Percentiles rank a stretch among this genome's conserved stretches.
Conservation (phyloP, 352 stramenopile genomes). For the Phytopythium delawarense region DNA sequence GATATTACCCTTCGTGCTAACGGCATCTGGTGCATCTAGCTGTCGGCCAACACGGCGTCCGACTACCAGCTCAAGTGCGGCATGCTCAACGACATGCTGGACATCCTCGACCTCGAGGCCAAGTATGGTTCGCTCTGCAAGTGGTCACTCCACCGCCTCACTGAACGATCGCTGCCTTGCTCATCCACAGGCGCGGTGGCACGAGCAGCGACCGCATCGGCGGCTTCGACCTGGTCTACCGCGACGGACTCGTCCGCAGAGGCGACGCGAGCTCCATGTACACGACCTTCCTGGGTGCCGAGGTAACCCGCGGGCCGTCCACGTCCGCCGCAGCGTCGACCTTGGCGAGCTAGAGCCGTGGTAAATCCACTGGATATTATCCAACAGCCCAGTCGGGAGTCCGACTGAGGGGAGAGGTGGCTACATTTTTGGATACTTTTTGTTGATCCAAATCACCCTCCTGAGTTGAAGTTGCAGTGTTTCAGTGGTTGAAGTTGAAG, state of each 20-base stretch:
- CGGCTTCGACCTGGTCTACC: constrained; percentile 80
- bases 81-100: constrained; percentile 93
- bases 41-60: constrained; percentile 89
- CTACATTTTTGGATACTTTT: neutral
- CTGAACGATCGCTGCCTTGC: neutral
- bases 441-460: neutral
- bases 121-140: constrained; percentile 22
- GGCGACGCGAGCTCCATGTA: constrained; percentile 59
- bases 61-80: constrained; percentile 93
- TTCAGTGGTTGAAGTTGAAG: constrained; percentile 5
- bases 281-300: constrained; percentile 62
- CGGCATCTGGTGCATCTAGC: constrained; percentile 18
- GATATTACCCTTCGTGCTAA: neutral
- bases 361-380: neutral
- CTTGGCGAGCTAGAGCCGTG: neutral
- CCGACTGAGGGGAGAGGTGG: neutral
- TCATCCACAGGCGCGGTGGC: constrained; percentile 15
- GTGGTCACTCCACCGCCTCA: constrained; percentile 1
- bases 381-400: neutral
- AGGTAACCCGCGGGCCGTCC: constrained; percentile 35
- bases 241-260: constrained; percentile 55
- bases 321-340: too few relatives aligned
- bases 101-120: constrained; percentile 93
- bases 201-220: constrained; percentile 52
- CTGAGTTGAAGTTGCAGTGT: constrained; percentile 1